Conservation (phyloP, 1,284 basidiomycete species). For the Cutaneotrichosporon sp. region DNA sequence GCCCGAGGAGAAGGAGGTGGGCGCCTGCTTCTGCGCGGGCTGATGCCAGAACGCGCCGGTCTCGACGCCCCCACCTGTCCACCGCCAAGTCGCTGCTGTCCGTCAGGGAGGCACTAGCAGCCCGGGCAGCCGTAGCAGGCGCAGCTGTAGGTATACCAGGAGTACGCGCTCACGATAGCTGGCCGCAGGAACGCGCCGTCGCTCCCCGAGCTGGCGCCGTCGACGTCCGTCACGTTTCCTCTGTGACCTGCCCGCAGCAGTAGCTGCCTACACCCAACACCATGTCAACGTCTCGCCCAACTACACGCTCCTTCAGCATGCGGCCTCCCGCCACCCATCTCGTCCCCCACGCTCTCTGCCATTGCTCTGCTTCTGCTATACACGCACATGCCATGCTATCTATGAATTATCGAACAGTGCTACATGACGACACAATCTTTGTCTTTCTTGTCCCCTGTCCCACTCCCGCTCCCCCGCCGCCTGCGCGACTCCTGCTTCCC, state of each 20-base stretch:
- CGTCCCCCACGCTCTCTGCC: not conserved
- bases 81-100: not conserved
- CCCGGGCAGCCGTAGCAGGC: not conserved
- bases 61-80: not conserved
- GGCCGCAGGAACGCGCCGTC: not conserved
- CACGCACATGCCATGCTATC: not conserved
- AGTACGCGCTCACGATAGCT: not conserved
- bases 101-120: not conserved
- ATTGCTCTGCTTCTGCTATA: not conserved
- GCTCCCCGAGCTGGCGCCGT: not conserved
- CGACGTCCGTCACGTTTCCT: not conserved
- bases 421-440: slow-evolving; percentile 29
- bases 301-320: too few species aligned
- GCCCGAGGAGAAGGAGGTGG: not conserved
- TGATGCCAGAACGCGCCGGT: not conserved
- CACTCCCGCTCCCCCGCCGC: slow-evolving; percentile 32
- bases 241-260: not conserved
- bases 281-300: too few species aligned
- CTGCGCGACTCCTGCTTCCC: slow-evolving; percentile 39
- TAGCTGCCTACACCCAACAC: too few species aligned
- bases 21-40: too few species aligned
- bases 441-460: slow-evolving; percentile 23
- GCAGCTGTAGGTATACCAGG: not conserved
- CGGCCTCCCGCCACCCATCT: too few species aligned
- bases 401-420: not conserved